These are phyloP conservation scores for Cronartium ribicola DNA, from an alignment of 1,284 basidiomycete genomes.

Conservation along the genomic window DNA sequence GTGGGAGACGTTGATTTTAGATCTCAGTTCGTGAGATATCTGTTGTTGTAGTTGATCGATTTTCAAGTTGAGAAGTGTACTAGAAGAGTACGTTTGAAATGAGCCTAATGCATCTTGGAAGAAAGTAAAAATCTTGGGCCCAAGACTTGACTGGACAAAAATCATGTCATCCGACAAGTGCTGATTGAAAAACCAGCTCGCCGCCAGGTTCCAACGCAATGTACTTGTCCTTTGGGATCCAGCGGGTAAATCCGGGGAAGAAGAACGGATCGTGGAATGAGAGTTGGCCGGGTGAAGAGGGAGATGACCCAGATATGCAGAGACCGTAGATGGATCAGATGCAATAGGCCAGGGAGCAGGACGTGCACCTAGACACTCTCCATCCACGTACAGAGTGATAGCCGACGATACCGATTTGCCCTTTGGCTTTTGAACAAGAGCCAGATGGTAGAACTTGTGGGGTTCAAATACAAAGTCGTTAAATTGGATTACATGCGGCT, in stretches of 20 bases:
- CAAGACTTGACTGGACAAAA: constrained; percentile 36
- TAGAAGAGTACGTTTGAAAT: constrained; percentile 41
- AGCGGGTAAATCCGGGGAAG: neutral
- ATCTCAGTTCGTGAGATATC: constrained; percentile 4
- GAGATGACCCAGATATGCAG: constrained; percentile 26
- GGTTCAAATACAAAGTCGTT: constrained; percentile 10
- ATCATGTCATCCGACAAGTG: constrained; percentile 32
- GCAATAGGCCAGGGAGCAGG: constrained; percentile 20
- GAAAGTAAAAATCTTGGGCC: constrained; percentile 39
- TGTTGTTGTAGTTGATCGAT: constrained; percentile 37
- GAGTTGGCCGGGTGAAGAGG: neutral
- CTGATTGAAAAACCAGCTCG: constrained; percentile 38
- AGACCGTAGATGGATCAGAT: constrained; percentile 11
- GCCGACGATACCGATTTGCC: constrained; percentile 16
- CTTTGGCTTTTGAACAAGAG: constrained; percentile 32
- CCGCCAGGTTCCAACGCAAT: constrained; percentile 30
- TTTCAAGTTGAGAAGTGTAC: constrained; percentile 39
- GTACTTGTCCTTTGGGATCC: neutral
- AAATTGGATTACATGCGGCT: constrained; percentile 13
- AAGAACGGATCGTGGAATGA: neutral
- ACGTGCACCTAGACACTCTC: constrained; percentile 9
- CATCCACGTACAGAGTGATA: constrained; percentile 27
- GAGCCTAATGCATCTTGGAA: constrained; percentile 39
- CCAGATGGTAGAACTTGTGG: constrained; percentile 32
- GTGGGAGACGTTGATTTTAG: constrained; percentile 1